Conservation (phyloP, 23 red algal genomes). For the Gracilaria vermiculophylla region DNA sequence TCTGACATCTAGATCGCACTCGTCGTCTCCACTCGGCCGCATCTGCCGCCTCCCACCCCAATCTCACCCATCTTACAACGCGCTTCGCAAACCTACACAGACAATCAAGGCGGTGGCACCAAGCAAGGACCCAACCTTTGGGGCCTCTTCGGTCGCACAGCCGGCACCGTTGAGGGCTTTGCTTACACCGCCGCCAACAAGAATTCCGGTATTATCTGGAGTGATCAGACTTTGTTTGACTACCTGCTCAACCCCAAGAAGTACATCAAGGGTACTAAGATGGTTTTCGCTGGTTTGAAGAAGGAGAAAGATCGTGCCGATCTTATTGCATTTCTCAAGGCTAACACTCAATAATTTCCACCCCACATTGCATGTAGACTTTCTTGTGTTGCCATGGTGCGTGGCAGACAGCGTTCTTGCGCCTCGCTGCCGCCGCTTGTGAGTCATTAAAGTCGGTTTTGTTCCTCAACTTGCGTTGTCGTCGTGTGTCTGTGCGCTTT, state of each 20-base stretch:
- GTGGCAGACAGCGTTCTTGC: neutral
- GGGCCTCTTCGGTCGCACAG: constrained; percentile 89
- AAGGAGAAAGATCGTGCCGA: constrained; percentile 92
- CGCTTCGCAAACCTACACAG: neutral
- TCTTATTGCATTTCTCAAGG: constrained; percentile 98
- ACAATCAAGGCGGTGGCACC: constrained; percentile 68
- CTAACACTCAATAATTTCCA: constrained; percentile 66
- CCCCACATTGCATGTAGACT: neutral
- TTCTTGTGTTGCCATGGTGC: neutral
- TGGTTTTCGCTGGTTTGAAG: constrained; percentile 99
- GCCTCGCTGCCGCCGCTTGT: neutral
- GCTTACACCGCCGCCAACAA: constrained; percentile 99
- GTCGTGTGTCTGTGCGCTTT: neutral
- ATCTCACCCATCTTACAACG: neutral
- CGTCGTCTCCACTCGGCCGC: neutral
- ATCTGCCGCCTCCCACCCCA: neutral
- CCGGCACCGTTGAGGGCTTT: constrained; percentile 87
- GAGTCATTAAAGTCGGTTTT: constrained; percentile 22
- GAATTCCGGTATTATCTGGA: constrained; percentile 97
- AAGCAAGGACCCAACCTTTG: constrained; percentile 98
- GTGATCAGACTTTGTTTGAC: constrained; percentile 92
- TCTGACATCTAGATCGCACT: neutral
- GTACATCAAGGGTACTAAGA: constrained; percentile 99
- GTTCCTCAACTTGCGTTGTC: neutral
- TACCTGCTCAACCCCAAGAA: constrained; percentile 97